Conservation (phyloP, 306 rosid genomes). For the Ormosia semicastrata region DNA sequence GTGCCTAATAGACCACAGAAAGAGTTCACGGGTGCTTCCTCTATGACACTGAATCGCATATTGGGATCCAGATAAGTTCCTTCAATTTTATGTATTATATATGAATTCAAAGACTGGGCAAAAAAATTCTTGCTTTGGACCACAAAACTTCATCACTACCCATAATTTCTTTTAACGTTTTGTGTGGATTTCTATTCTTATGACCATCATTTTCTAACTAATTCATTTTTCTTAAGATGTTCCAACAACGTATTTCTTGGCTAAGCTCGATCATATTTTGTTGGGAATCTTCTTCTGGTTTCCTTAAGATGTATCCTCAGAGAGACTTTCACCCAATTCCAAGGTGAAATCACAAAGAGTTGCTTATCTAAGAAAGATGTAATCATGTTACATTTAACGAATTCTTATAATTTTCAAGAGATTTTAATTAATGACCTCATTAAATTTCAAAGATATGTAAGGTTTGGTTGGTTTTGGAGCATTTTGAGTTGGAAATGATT, state of each 20-base stretch:
- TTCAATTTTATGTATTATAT: not conserved
- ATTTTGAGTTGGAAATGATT: not conserved
- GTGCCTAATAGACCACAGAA: slow-evolving; percentile 32
- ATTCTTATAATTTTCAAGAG: not conserved
- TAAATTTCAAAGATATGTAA: not conserved
- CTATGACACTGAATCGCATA: slow-evolving; percentile 30
- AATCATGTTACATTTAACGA: not conserved
- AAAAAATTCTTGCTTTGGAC: not conserved
- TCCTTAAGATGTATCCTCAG: not conserved
- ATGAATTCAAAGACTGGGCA: not conserved
- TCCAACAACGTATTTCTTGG: not conserved
- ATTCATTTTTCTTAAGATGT: not conserved
- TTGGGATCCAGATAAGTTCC: slow-evolving; percentile 9
- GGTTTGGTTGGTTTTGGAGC: not conserved
- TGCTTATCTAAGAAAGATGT: not conserved
- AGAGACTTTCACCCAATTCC: not conserved
- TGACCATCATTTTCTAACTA: not conserved
- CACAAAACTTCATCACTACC: not conserved
- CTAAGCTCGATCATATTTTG: not conserved
- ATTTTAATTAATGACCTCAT: not conserved
- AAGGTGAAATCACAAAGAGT: not conserved
- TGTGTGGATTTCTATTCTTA: slow-evolving; percentile 2
- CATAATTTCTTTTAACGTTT: slow-evolving; percentile 7
- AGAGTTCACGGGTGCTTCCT: slow-evolving; percentile 48
- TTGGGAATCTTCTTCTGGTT: not conserved